Base-by-base conservation (phyloP, 768 basidiomycete genomes). In the Serendipita indica region DNA sequence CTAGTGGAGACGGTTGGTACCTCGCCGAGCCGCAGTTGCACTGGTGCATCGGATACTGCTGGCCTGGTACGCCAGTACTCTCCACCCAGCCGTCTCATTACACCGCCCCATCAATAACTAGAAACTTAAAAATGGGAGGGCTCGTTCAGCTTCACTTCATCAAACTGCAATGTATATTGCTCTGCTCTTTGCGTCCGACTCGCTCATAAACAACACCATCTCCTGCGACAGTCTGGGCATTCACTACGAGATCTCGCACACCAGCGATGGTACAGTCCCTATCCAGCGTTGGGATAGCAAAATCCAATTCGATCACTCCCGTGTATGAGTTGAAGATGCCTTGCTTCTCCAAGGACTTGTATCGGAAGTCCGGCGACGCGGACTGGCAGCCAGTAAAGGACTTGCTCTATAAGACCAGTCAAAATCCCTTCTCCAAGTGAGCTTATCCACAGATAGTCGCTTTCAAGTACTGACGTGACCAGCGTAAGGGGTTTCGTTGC, bases 281-380 rank as follows among this genome's bases (percentile, higher is more conserved):
- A 54, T 54, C 25, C 22, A 27, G 49, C 20, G 30, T 22, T 54
- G 49, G 49, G 49, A 54, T 33, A n/a, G 49, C 30, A 54, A 30
- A 16, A 54, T 33, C 22, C n/a, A 54, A 54, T 12, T 22, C 20
- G 22, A 16, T 22, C 10, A 33, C 25, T 10, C 10, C 10, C 25
- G 32, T 54, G 10, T 18, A 28, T 10, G 25, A 54, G 32, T 54
- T 27, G 22, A 33, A 27, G 10, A 4, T 27, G 7, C 32, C 49
- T n/a, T 4, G 22, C 25, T 54, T 54, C 49, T 4, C 10, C 10
- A 27, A 10, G n/a, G 49, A 54, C 49, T 7, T 4, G 32, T 4
- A 25, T 54, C 49, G 49, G n/a, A n/a, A 25, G 16, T 3, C n/a
- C n/a, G 25, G n/a, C 22, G 49, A 27, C 22, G 30, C 25, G 5